Conservation (phyloP, 768 basidiomycete genomes). For the Collybia sp. region DNA sequence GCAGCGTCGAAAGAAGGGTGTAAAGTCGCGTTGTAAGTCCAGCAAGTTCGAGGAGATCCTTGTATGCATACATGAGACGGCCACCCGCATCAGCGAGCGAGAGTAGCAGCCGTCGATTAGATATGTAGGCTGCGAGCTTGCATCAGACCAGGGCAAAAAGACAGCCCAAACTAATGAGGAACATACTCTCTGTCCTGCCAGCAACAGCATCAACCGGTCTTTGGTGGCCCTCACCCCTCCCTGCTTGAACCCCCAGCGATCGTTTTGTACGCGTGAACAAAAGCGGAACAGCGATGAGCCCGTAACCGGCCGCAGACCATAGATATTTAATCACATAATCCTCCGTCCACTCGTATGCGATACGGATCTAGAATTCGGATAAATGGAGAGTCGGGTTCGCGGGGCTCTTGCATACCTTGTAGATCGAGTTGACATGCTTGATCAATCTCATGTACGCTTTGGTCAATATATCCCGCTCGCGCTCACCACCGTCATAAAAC, state of each 20-base stretch:
- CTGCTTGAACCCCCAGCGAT: slow-evolving; percentile 23
- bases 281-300: slow-evolving; percentile 86
- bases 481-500: slow-evolving; percentile 86
- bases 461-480: slow-evolving; percentile 80
- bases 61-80: slow-evolving; percentile 94
- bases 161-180: background rate
- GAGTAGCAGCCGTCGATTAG: slow-evolving; percentile 84
- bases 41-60: slow-evolving; percentile 92
- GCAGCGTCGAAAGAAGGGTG: slow-evolving; percentile 79
- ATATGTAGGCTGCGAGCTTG: slow-evolving; percentile 63
- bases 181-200: slow-evolving; percentile 42
- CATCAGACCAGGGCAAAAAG: background rate
- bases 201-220: slow-evolving; percentile 38
- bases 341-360: slow-evolving; percentile 93
- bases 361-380: slow-evolving; percentile 56
- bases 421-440: slow-evolving; percentile 87
- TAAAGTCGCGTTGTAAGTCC: slow-evolving; percentile 91
- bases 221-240: slow-evolving; percentile 3
- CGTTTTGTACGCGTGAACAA: slow-evolving; percentile 59
- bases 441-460: slow-evolving; percentile 76
- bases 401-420: slow-evolving; percentile 53
- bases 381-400: background rate
- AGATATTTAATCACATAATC: slow-evolving; percentile 96
- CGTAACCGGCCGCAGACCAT: slow-evolving; percentile 92
- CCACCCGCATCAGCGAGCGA: slow-evolving; percentile 97